Percentiles rank a stretch among this genome's conserved stretches.
phyloP scores from a whole-genome alignment of 257 asterid species.

The Ilex asprella region DNA sequence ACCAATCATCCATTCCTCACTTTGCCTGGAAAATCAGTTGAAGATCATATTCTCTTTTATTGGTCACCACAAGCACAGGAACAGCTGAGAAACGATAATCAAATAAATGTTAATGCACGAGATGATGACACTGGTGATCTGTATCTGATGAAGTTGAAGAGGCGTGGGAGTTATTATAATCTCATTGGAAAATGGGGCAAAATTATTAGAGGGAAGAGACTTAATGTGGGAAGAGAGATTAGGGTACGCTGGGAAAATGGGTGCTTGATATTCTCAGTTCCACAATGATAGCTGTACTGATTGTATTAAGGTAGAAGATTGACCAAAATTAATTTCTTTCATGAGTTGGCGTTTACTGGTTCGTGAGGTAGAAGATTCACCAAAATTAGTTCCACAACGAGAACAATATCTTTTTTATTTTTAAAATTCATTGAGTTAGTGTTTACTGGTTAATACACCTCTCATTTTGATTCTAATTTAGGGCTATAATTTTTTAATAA shows the following conservation, averaged over 20 bases:
- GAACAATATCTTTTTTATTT: neutral
- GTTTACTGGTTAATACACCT: neutral
- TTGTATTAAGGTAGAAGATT: slow-evolving; percentile 28
- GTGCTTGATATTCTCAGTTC: slow-evolving; percentile 46
- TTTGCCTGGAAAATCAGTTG: slow-evolving; percentile 49
- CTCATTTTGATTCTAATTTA: neutral
- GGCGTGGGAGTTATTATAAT: slow-evolving; percentile 46
- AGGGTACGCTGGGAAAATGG: slow-evolving; percentile 52
- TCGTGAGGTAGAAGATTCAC: neutral
- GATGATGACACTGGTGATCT: slow-evolving; percentile 45
- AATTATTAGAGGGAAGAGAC: slow-evolving; percentile 42
- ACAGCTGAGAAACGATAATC: slow-evolving; percentile 42
- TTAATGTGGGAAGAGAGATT: slow-evolving; percentile 46
- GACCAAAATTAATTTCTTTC: neutral
- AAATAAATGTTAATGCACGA: slow-evolving; percentile 43
- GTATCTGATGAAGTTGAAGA: slow-evolving; percentile 46
- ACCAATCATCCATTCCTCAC: slow-evolving; percentile 53
- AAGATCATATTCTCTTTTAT: slow-evolving; percentile 47
- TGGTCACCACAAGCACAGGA: slow-evolving; percentile 45
- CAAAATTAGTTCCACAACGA: neutral
- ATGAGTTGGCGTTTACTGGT: too few relatives aligned
- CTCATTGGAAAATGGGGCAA: slow-evolving; percentile 55
- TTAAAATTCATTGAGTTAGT: slow-evolving; percentile 5
- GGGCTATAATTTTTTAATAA: too few relatives aligned
- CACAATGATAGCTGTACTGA: slow-evolving; percentile 21